These are phyloP conservation scores for Rubia yunnanensis DNA, from an alignment of 257 asterid species.

Conservation along the genomic window DNA sequence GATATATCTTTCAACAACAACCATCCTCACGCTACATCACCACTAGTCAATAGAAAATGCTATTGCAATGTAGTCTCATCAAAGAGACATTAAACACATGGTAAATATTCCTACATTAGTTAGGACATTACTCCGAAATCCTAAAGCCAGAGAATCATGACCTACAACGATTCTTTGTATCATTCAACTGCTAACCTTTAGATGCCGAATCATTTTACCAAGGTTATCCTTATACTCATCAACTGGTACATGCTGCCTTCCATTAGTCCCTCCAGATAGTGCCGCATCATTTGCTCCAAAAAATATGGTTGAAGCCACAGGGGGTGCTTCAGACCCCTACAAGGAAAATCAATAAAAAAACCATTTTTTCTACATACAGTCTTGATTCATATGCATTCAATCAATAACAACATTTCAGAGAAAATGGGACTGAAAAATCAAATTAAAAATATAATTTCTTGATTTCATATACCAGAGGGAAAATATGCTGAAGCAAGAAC, in stretches of 20 bases:
- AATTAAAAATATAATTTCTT: background rate
- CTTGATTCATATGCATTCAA: background rate
- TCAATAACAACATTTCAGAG: background rate
- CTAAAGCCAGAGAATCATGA: background rate
- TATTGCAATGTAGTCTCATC: background rate
- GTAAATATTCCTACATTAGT: background rate
- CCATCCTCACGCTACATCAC: background rate
- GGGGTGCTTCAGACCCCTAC: slow-evolving; percentile 52
- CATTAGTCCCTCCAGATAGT: slow-evolving; percentile 54
- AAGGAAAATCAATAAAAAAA: background rate
- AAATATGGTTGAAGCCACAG: slow-evolving; percentile 60
- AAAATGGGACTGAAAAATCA: background rate
- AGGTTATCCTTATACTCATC: slow-evolving; percentile 83
- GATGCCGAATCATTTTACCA: slow-evolving; percentile 52
- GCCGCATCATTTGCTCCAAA: slow-evolving; percentile 98
- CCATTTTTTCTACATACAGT: background rate
- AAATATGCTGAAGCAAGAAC: slow-evolving; percentile 75
- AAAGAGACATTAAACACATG: background rate
- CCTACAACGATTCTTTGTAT: background rate
- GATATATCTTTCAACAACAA: no score
- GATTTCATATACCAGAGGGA: slow-evolving; percentile 52
- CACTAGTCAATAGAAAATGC: background rate
- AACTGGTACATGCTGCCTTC: slow-evolving; percentile 75
- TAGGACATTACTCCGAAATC: background rate
- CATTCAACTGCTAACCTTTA: slow-evolving; percentile 42